Conservation (phyloP, 257 asterid species). For the Mitragyna speciosa region DNA sequence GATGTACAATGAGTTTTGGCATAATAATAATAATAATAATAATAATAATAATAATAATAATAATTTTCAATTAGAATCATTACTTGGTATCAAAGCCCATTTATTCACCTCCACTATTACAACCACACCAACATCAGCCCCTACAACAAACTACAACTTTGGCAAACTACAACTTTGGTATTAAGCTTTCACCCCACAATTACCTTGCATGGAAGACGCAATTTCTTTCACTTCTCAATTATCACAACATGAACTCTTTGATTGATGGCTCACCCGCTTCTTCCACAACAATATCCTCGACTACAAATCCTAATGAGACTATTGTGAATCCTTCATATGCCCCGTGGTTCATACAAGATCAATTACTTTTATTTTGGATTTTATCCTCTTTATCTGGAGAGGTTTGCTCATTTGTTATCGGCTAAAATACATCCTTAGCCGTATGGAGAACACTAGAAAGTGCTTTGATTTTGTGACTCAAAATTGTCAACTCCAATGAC, state of each 20-base stretch:
- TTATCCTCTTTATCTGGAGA: not conserved
- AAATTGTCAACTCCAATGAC: not conserved
- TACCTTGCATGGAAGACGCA: not conserved
- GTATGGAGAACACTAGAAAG: not conserved
- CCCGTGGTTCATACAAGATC: not conserved
- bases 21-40: too few relatives aligned
- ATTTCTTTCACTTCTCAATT: too few relatives aligned
- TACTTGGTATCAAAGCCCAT: too few relatives aligned
- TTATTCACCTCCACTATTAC: too few relatives aligned
- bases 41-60: too few relatives aligned
- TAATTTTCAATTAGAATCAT: too few relatives aligned
- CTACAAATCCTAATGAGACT: not conserved
- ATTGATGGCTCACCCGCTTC: not conserved
- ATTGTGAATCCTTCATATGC: not conserved
- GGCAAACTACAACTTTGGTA: too few relatives aligned
- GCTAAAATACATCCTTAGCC: not conserved
- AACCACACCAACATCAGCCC: too few relatives aligned
- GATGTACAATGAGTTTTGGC: too few relatives aligned
- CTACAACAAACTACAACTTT: too few relatives aligned
- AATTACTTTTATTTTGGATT: not conserved
- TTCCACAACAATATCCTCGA: not conserved
- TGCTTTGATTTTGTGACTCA: not conserved
- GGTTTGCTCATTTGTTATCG: not conserved
- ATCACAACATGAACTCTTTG: not conserved
- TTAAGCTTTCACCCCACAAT: not conserved